phyloP scores from a whole-genome alignment of 2,329 filamentous ascomycete genomes.

The Colletotrichum eleusines region DNA sequence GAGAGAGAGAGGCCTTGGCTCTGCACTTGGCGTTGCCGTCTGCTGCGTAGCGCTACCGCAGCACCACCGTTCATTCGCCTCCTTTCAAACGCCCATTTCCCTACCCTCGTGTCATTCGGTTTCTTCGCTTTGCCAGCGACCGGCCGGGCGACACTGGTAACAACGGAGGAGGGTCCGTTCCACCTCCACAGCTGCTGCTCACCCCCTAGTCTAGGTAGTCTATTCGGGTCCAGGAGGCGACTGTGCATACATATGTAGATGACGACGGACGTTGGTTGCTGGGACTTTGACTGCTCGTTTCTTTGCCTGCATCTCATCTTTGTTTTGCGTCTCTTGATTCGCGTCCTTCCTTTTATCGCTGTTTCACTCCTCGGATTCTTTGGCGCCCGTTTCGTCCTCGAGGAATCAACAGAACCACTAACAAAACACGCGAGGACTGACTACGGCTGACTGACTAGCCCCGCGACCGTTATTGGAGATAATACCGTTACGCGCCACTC shows the following conservation, averaged over 20 bases:
- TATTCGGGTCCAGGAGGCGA: neutral
- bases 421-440: neutral
- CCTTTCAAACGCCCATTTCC: neutral
- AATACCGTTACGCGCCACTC: too few species aligned
- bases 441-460: neutral
- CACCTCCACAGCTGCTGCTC: neutral
- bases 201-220: neutral
- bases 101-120: slow-evolving; percentile 23
- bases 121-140: slow-evolving; percentile 21
- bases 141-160: neutral
- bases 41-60: neutral
- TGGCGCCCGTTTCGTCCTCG: neutral
- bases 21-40: slow-evolving; percentile 26
- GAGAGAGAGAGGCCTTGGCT: slow-evolving; percentile 27
- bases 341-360: neutral
- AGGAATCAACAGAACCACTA: neutral
- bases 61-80: slow-evolving; percentile 3
- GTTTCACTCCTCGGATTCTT: neutral
- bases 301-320: neutral
- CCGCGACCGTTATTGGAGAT: neutral
- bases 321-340: slow-evolving; percentile 3
- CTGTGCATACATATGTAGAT: slow-evolving; percentile 4
- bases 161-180: neutral
- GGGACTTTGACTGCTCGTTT: neutral
- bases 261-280: neutral